These are phyloP conservation scores for Coemansia sp. DNA, from an alignment of 192 early-diverging fungal genomes.

Conservation along the genomic window DNA sequence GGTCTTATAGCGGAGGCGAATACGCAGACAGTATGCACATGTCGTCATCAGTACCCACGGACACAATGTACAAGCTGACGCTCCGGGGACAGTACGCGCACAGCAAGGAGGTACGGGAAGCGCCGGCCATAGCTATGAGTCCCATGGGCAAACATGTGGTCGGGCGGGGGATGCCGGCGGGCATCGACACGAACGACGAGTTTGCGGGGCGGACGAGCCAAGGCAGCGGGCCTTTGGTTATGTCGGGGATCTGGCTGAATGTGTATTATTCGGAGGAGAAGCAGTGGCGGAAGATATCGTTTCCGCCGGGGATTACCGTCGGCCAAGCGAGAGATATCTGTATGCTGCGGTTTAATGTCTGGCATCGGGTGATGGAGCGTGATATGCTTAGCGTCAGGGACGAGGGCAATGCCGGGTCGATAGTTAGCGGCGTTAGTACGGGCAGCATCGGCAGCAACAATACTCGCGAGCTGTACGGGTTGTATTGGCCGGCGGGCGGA, in stretches of 20 bases:
- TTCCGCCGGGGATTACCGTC: constrained; percentile 48
- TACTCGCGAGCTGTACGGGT: constrained; percentile 39
- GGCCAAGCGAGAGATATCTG: constrained; percentile 55
- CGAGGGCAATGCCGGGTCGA: constrained; percentile 10
- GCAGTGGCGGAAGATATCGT: constrained; percentile 30
- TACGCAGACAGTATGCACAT: background rate
- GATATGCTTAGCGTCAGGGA: constrained; percentile 10
- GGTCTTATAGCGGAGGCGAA: background rate
- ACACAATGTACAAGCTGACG: constrained; percentile 30
- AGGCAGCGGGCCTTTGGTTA: background rate
- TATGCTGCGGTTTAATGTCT: constrained; percentile 55
- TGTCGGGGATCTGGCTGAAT: constrained; percentile 22
- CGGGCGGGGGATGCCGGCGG: background rate
- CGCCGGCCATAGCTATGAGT: constrained; percentile 2
- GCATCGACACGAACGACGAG: constrained; percentile 11
- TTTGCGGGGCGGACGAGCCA: background rate
- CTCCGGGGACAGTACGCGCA: constrained; percentile 13
- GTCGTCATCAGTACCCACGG: constrained; percentile 22
- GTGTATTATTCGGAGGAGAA: constrained; percentile 43
- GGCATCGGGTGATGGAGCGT: constrained; percentile 39
- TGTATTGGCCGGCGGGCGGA: constrained; percentile 43
- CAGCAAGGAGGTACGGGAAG: background rate
- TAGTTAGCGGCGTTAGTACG: background rate
- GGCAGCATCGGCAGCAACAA: background rate
- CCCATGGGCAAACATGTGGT: background rate